Base-by-base conservation (phyloP, 768 basidiomycete genomes). In the Russula brevipes region DNA sequence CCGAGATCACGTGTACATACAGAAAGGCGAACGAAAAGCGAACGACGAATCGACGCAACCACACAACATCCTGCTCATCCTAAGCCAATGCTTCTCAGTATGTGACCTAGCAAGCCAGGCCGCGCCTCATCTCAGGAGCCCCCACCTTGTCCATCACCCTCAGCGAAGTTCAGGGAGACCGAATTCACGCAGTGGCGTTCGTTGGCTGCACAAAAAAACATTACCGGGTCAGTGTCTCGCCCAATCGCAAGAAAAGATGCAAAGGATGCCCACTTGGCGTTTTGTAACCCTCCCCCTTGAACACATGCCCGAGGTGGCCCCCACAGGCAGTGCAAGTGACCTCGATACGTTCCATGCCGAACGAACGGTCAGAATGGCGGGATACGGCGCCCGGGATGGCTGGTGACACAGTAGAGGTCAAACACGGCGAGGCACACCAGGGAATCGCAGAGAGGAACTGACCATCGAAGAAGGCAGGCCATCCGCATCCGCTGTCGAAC, bases 401-500 rank as follows among this genome's bases (percentile, higher is more conserved):
- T 91, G 65, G 38, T 38, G 46, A 1, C 45, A n/a, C 2, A 12
- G n/a, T 4, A 38, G 31, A 31, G 9, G 11, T 14, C 2, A 24
- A 58, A 46, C 47, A 10, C 10, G 42, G 24, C 44, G 14, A 54
- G 16, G 54, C 31, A 7, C 36, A 31, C 54, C 10, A 41, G 24
- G 35, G 7, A 14, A 39, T 24, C 24, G 24, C 24, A 24, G 24
- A 7, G n/a, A 16, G 41, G 41, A 42, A n/a, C 35, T 47, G 65
- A 89, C 89, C 89, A 72, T 96, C 94, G 72, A 88, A 98, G 81
- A 97, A 98, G 1, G 94, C 92, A n/a, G 95, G 94, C 94, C 94
- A 98, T 30, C 94, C 94, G 70, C 92, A 96, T 8, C 93, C 92
- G 62, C 91, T 94, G 69, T 88, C 81, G 75, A 96, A 97, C 76